phyloP scores from a whole-genome alignment of 1,284 basidiomycete genomes.

The Somion occarium region DNA sequence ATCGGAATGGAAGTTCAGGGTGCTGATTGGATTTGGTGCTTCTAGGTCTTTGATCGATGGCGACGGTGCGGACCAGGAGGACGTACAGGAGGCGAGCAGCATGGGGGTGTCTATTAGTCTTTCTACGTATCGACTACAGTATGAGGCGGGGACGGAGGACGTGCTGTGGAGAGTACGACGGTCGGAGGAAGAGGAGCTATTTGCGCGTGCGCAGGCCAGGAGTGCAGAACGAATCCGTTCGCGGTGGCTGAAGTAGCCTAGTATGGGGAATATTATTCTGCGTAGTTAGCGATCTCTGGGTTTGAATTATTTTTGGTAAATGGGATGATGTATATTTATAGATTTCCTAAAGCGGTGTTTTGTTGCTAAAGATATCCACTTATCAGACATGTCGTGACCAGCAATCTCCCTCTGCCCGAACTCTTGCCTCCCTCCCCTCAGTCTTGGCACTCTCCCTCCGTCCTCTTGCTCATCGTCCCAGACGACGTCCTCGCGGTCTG shows the following conservation, averaged over 20 bases:
- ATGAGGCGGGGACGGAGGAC: constrained; percentile 62
- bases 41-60: constrained; percentile 33
- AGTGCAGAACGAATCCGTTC: constrained; percentile 51
- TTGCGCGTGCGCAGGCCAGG: constrained; percentile 38
- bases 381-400: background rate
- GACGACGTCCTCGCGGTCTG: constrained; percentile 5
- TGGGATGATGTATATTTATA: constrained; percentile 1
- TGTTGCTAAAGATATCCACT: background rate
- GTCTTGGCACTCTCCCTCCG: constrained; percentile 7
- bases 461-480: constrained; percentile 10
- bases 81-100: constrained; percentile 20
- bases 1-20: constrained; percentile 12
- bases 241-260: constrained; percentile 26
- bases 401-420: background rate
- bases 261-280: constrained; percentile 8
- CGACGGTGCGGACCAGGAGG: constrained; percentile 26
- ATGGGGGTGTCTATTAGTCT: constrained; percentile 61
- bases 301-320: constrained; percentile 8
- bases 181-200: constrained; percentile 37
- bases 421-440: constrained; percentile 7
- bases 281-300: constrained; percentile 7
- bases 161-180: constrained; percentile 35
- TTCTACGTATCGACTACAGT: constrained; percentile 71
- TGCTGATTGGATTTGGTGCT: constrained; percentile 16
- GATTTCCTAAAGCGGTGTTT: constrained; percentile 5